Evolutionary conservation across 2,329 filamentous ascomycete species (phyloP).

Genomic region (Stemphylium lycopersici): DNA sequence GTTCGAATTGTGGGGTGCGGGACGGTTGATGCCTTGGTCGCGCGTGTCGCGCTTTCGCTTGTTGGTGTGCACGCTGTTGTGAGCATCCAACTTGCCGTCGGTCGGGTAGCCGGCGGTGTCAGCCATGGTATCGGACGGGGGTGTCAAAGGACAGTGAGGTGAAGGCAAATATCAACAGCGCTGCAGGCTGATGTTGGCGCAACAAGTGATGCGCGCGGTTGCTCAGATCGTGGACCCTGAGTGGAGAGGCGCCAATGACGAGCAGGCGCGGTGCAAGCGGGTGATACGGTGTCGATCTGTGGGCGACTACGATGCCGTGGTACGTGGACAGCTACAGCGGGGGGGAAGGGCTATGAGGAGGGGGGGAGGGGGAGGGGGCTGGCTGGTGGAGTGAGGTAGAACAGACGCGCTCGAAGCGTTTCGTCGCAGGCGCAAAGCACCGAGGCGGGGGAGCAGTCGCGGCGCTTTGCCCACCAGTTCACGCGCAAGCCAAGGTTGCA

Average conservation of each 20-base stretch:
- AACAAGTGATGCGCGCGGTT: slow-evolving; percentile 4
- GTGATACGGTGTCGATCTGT: not conserved
- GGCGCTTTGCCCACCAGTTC: slow-evolving; percentile 35
- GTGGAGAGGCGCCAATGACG: not conserved
- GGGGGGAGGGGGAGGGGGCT: slow-evolving; percentile 24
- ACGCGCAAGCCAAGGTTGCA: slow-evolving; percentile 26
- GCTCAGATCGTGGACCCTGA: not conserved
- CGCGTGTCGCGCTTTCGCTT: slow-evolving; percentile 57
- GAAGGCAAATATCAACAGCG: not conserved
- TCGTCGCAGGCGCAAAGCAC: slow-evolving; percentile 32
- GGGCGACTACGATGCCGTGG: not conserved
- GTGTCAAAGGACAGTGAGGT: not conserved
- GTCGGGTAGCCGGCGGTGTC: slow-evolving; percentile 49
- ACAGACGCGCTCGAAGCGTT: slow-evolving; percentile 29
- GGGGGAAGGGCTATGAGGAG: slow-evolving; percentile 17
- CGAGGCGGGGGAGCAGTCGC: slow-evolving; percentile 14
- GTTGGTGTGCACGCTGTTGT: slow-evolving; percentile 43
- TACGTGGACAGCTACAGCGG: not conserved
- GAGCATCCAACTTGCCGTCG: slow-evolving; percentile 43
- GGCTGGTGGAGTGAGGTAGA: slow-evolving; percentile 9
- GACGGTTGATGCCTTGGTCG: slow-evolving; percentile 50
- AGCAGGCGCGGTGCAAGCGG: not conserved
- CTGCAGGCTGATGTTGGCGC: not conserved
- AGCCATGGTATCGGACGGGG: slow-evolving; percentile 32
- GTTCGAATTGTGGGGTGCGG: slow-evolving; percentile 42